phyloP scores from a whole-genome alignment of 2,329 filamentous ascomycete genomes.

The Bipolaris oryzae region DNA sequence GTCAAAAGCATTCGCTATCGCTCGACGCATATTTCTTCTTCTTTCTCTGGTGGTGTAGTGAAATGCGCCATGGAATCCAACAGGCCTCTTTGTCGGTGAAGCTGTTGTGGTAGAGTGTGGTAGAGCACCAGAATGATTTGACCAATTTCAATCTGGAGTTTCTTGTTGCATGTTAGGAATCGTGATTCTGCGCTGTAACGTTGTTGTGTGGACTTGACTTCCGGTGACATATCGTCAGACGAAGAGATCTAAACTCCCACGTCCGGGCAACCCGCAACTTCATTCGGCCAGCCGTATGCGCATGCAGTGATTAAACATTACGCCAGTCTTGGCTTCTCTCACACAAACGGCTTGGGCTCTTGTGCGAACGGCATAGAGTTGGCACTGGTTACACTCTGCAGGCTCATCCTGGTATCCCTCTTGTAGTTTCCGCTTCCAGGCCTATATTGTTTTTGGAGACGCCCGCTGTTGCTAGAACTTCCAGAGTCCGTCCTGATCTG shows the following conservation, averaged over 20 bases:
- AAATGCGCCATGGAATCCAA: background rate
- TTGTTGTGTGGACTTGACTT: background rate
- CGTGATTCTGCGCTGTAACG: background rate
- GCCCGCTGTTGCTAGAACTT: slow-evolving; percentile 14
- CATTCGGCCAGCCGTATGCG: background rate
- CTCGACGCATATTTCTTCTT: background rate
- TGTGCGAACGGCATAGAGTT: slow-evolving; percentile 22
- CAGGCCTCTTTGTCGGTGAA: background rate
- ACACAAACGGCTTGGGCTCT: slow-evolving; percentile 34
- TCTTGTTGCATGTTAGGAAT: background rate
- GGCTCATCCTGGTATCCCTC: slow-evolving; percentile 15
- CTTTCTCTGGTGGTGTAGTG: background rate
- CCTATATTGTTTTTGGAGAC: slow-evolving; percentile 9
- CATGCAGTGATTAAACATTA: background rate
- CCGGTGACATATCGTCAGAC: too few species aligned
- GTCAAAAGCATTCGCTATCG: background rate
- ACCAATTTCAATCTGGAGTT: background rate
- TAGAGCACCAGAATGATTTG: background rate
- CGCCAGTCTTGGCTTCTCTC: slow-evolving; percentile 10
- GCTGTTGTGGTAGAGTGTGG: background rate
- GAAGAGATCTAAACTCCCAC: too few species aligned
- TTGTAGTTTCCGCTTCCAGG: slow-evolving; percentile 4
- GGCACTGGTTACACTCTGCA: slow-evolving; percentile 26
- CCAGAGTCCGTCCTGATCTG: slow-evolving; percentile 21
- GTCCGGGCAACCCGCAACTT: background rate